A percentile compares a stretch with the other conserved stretches of the same genome.
phyloP scores from a whole-genome alignment of 805 yeast genomes.

The Sungouiella thailandica region DNA sequence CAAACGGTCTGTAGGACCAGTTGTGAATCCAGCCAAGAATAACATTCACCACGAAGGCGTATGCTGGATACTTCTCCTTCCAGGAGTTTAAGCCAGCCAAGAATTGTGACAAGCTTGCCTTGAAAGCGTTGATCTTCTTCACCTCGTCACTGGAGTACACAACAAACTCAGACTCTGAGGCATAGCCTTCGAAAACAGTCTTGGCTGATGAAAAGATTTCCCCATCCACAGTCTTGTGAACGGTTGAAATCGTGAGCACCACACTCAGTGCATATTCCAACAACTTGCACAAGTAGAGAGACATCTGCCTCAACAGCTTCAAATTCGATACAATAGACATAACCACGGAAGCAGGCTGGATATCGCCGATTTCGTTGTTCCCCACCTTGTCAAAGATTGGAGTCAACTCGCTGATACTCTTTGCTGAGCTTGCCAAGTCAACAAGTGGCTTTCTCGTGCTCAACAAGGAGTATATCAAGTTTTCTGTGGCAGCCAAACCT shows the following conservation, averaged over 20 bases:
- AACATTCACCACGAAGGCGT: slow-evolving; percentile 45
- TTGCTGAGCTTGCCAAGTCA: slow-evolving; percentile 21
- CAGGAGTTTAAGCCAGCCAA: slow-evolving; percentile 25
- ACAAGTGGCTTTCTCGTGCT: slow-evolving; percentile 46
- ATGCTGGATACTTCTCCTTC: slow-evolving; percentile 23
- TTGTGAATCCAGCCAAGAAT: slow-evolving; percentile 43
- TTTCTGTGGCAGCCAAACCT: slow-evolving; percentile 74
- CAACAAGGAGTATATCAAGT: slow-evolving; percentile 55
- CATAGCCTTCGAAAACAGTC: slow-evolving; percentile 5
- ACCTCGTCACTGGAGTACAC: slow-evolving; percentile 14
- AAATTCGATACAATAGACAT: slow-evolving; percentile 17
- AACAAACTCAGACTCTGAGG: too few relatives aligned
- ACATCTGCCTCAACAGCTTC: slow-evolving; percentile 8
- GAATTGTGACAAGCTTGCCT: slow-evolving; percentile 19
- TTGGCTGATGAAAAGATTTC: slow-evolving; percentile 7
- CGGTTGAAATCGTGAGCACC: slow-evolving; percentile 4
- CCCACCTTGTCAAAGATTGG: slow-evolving; percentile 14
- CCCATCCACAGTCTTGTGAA: slow-evolving; percentile 3
- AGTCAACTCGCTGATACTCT: slow-evolving; percentile 10
- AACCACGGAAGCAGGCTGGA: slow-evolving; percentile 14
- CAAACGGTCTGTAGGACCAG: slow-evolving; percentile 13
- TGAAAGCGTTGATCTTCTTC: slow-evolving; percentile 18
- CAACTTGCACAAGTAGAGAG: slow-evolving; percentile 6
- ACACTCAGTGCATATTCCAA: slow-evolving; percentile 11
- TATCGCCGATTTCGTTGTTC: slow-evolving; percentile 6